A percentile compares a stretch with the other conserved stretches of the same genome.
phyloP scores from a whole-genome alignment of 2,329 filamentous ascomycete genomes.

The Conoideocrella luteorostrata region DNA sequence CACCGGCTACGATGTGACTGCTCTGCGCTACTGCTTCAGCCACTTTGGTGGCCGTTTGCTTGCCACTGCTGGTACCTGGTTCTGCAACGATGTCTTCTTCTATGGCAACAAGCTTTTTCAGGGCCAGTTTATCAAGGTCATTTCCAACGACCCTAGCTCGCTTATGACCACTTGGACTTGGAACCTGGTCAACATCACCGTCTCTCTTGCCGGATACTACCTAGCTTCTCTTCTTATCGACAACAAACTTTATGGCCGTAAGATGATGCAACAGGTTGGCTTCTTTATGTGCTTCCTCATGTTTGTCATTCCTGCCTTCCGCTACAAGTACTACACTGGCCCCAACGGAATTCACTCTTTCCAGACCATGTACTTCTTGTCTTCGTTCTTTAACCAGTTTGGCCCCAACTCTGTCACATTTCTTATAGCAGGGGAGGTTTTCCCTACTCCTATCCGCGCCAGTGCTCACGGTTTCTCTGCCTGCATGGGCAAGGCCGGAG shows the following conservation, averaged over 20 bases:
- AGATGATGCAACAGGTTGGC: conserved; percentile 92
- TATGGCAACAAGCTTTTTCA: conserved; percentile 99
- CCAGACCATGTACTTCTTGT: conserved; percentile 97
- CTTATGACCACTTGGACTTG: conserved; percentile 86
- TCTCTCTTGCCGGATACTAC: conserved; percentile 86
- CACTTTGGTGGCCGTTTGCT: conserved; percentile 83
- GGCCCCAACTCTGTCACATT: conserved; percentile 95
- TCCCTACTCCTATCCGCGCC: conserved; percentile 86
- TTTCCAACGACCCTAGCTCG: conserved; percentile 61
- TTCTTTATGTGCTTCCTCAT: conserved; percentile 91
- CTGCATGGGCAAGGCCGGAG: conserved; percentile 81
- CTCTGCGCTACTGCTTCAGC: conserved; percentile 68
- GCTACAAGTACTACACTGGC: conserved; percentile 75
- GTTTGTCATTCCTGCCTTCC: conserved; percentile 86
- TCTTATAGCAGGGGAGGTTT: conserved; percentile 94
- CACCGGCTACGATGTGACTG: conserved; percentile 87
- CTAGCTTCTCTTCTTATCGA: conserved; percentile 82
- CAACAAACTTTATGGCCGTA: conserved; percentile 93
- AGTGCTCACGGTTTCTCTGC: conserved; percentile 94
- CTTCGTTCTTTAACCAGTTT: conserved; percentile 98
- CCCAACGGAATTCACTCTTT: conserved; percentile 72
- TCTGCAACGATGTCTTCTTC: conserved; percentile 97
- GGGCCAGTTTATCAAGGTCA: conserved; percentile 77
- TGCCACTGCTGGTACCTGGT: conserved; percentile 86
- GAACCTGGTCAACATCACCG: conserved; percentile 85